Conservation (phyloP, 2,329 filamentous ascomycete genomes). For the Hymenoscyphus albidus region DNA sequence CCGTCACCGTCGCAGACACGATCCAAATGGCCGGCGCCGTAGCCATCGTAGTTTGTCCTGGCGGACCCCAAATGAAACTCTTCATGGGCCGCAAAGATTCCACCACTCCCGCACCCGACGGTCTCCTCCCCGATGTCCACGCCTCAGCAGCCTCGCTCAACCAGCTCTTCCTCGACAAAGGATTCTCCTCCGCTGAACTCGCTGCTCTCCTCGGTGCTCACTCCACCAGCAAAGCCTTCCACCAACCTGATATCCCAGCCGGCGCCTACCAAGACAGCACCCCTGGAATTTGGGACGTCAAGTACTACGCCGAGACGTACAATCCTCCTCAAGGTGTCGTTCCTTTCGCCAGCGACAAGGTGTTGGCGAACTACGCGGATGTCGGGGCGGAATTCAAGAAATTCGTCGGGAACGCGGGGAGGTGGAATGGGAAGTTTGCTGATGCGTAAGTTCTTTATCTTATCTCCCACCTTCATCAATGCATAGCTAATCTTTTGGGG, state of each 20-base stretch:
- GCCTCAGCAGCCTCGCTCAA: conserved; percentile 20
- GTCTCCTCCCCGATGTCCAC: conserved; percentile 1
- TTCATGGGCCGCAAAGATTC: conserved; percentile 22
- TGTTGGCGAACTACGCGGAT: conserved; percentile 84
- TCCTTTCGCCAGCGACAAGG: conserved; percentile 87
- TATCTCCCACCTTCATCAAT: not conserved
- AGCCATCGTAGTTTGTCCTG: conserved; percentile 19
- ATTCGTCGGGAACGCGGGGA: conserved; percentile 35
- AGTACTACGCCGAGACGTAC: conserved; percentile 36
- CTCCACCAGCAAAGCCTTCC: conserved; percentile 34
- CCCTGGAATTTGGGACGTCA: conserved; percentile 37
- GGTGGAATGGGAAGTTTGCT: conserved; percentile 36
- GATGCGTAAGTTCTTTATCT: conserved; percentile 20
- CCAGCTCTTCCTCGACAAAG: conserved; percentile 36
- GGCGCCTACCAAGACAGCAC: conserved; percentile 36
- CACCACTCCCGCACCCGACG: not conserved
- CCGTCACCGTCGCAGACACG: conserved; percentile 18
- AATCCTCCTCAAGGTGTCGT: conserved; percentile 40
- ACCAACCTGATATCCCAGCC: conserved; percentile 26
- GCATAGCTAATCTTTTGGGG: no score
- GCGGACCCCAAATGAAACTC: conserved; percentile 17
- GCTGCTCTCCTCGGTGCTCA: conserved; percentile 39
- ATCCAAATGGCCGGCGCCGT: conserved; percentile 19
- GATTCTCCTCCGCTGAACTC: conserved; percentile 37
- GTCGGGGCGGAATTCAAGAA: conserved; percentile 40